Evolutionary conservation across 2,329 filamentous ascomycete species (phyloP).

Genomic region (Mollisia scopiformis): DNA sequence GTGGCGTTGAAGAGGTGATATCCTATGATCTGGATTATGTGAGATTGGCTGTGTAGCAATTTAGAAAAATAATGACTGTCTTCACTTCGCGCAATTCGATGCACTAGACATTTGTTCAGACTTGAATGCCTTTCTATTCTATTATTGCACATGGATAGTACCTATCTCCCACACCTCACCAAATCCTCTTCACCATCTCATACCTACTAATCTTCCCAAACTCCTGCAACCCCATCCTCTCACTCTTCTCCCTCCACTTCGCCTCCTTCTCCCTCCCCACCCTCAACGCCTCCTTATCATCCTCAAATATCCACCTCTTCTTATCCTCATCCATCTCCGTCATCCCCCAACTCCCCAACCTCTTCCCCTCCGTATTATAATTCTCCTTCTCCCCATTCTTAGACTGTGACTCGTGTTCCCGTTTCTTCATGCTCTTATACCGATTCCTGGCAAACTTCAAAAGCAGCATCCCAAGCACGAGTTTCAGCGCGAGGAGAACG

Average conservation of each 20-base stretch:
- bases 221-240: constrained; percentile 53
- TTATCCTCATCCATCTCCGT: constrained; percentile 91
- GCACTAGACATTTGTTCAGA: too few relatives aligned
- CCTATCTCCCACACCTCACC: constrained; percentile 55
- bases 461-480: constrained; percentile 86
- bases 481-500: constrained; percentile 80
- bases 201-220: constrained; percentile 76
- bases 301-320: constrained; percentile 81
- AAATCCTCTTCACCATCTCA: constrained; percentile 97
- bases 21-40: neutral
- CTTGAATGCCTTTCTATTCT: neutral
- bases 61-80: too few relatives aligned
- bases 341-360: constrained; percentile 80
- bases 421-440: constrained; percentile 79
- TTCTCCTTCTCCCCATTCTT: constrained; percentile 49
- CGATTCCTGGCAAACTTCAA: constrained; percentile 78
- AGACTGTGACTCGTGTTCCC: constrained; percentile 23
- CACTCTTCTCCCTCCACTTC: constrained; percentile 61
- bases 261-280: constrained; percentile 65
- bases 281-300: constrained; percentile 73
- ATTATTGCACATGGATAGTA: neutral
- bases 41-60: neutral
- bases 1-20: neutral
- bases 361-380: constrained; percentile 71
- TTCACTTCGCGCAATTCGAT: too few relatives aligned